Conservation (phyloP, 495 filamentous ascomycete species). For the Aspergillus sclerotioniger region DNA sequence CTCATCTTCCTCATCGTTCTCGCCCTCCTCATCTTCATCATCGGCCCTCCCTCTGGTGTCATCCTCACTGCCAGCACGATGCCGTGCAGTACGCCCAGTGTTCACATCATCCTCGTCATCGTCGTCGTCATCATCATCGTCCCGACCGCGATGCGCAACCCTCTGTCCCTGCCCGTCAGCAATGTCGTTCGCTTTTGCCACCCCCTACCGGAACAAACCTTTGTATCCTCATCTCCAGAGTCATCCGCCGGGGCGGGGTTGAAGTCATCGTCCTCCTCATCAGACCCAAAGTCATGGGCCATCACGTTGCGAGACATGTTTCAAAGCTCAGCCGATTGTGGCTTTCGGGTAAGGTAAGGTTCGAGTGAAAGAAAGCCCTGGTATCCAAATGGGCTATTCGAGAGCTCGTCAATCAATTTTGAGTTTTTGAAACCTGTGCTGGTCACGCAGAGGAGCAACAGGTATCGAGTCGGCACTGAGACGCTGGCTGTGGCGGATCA, state of each 20-base stretch:
- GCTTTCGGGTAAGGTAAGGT: too few relatives aligned
- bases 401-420: too few relatives aligned
- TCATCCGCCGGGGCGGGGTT: constrained; percentile 67
- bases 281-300: constrained; percentile 62
- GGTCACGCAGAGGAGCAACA: too few relatives aligned
- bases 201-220: constrained; percentile 29
- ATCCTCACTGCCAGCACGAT: constrained; percentile 46
- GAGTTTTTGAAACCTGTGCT: too few relatives aligned
- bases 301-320: constrained; percentile 53
- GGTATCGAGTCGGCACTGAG: too few relatives aligned
- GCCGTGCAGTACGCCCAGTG: constrained; percentile 22
- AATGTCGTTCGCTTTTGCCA: neutral
- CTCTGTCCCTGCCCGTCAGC: constrained; percentile 23
- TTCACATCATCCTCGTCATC: constrained; percentile 42
- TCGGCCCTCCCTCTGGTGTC: constrained; percentile 19
- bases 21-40: constrained; percentile 38
- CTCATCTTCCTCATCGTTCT: constrained; percentile 40
- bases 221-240: constrained; percentile 64
- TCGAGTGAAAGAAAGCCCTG: too few relatives aligned
- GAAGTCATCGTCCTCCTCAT: constrained; percentile 81
- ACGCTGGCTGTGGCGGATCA: too few relatives aligned
- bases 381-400: too few relatives aligned
- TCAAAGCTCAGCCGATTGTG: neutral
- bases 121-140: constrained; percentile 51
- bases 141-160: constrained; percentile 38